Conservation (phyloP, 306 rosid species). For the Fragaria ananassa region DNA sequence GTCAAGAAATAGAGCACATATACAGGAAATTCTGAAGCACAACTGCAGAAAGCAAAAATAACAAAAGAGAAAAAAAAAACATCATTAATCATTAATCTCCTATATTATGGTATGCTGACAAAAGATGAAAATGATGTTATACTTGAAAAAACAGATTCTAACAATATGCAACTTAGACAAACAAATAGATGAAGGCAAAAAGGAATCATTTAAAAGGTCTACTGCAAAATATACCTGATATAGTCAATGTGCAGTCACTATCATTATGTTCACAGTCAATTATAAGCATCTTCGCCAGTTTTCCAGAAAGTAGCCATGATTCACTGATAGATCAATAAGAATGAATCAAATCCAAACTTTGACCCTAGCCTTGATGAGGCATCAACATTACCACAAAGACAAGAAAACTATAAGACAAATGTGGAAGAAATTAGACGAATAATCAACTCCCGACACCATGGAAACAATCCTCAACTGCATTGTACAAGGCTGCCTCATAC, state of each 20-base stretch:
- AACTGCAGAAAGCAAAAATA: not conserved
- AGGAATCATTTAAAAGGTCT: constrained; percentile 10
- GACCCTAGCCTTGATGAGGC: not conserved
- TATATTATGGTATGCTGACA: constrained; percentile 4
- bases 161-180: not conserved
- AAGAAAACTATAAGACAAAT: not conserved
- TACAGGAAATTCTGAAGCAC: not conserved
- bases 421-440: not conserved
- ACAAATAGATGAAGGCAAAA: constrained; percentile 11
- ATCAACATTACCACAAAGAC: not conserved
- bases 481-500: not conserved
- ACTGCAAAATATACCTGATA: constrained; percentile 48
- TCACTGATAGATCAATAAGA: constrained; percentile 42
- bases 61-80: not conserved
- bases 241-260: constrained; percentile 56
- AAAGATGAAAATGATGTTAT: not conserved
- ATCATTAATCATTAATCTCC: not conserved
- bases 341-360: constrained; percentile 14
- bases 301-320: constrained; percentile 85
- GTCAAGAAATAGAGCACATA: constrained; percentile 23
- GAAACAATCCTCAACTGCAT: not conserved
- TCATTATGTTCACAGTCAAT: constrained; percentile 79
- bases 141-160: constrained; percentile 4
- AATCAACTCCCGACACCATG: not conserved
- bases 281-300: constrained; percentile 71